Base-by-base conservation (phyloP, 140 eudicot species). In the Ambrosia hybrid region DNA sequence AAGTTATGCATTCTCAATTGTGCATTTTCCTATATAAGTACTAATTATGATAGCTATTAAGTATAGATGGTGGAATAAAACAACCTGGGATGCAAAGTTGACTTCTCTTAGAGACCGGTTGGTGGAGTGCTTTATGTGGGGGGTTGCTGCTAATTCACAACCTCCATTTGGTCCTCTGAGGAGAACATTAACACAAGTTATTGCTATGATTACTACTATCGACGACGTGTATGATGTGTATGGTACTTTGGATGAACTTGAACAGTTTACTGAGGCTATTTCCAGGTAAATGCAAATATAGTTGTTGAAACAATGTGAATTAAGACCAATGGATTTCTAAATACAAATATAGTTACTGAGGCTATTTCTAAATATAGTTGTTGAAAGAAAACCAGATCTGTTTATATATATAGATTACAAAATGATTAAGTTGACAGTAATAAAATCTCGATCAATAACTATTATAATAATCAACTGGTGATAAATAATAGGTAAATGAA, bases 111-210 rank as follows among this genome's bases (percentile, higher is more conserved):
- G 87, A 70, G 82, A 85, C 64, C 67, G 84, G 41, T 10, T 83
- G 77, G 82, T 83, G 13, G 86, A 75, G 68, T 57, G 73, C 43
- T 86, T 61, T 36, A 39, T 86, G 51, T 86, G 86, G 88, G 16
- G 68, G 0, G 67, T 80, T 2, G 85, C 80, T 39, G 43, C 67
- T 16, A 26, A 48, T 38, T 59, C 48, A 8, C 74, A 67, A 10
- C 86, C 88, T 0, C 57, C 26, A 13, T 57, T 3, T 49, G 33
- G 48, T 17, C 39, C n/a, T 45, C n/a, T 57, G 37, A 67, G 84
- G 63, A 71, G 56, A 59, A 9, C 37, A 41, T 1, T 73, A 36
- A 12, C 87, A 3, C 81, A 78, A 61, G 51, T 26, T 41, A 56
- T 70, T 34, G 12, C 70, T 5, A 2, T 86, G 7, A 34, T 71